Evolutionary conservation across 2,329 filamentous ascomycete species (phyloP), one percentile per base, ranked within the genome.

Genomic region (Venturia aucupariae): DNA sequence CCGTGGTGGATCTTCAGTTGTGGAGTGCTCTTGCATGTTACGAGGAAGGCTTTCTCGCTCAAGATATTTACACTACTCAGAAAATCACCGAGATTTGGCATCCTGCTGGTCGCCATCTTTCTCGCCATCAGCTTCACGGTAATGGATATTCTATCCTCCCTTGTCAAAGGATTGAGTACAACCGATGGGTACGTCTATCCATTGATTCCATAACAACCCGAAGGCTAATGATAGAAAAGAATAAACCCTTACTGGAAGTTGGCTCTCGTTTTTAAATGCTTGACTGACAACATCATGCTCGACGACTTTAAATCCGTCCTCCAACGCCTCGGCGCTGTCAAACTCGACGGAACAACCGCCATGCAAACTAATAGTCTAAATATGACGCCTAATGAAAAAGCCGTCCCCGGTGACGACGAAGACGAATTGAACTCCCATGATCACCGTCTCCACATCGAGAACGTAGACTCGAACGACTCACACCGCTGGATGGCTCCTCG

Each of bases 1-100:
- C 86, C 86, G 0, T 88, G 86, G 86, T 88, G 86, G 86, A 80
- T 88, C 22, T 85, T 86, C 67, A 86, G 85, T 0, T 82, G 81
- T 1, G 69, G 80, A 66, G 83, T 78, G 22, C 76, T 88, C 3
- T 82, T 87, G 71, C 86, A 81, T 76, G 84, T 85, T 54, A 86
- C 87, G 70, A 85, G 83, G 65, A 79, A 77, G 30, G 79, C 83
- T 51, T 88, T 88, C 72, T 81, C 84, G 57, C 82, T 88, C 67
- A 78, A 78, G 1, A 73, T 84, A 35, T 69, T 78, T 55, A 83
- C 87, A 65, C 80, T 88, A 22, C 75, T 87, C 60, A 77, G 78
- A 3, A 81, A 85, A 8, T 86, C 84, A 2, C 86, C 86, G 0
- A 83, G 86, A 3, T 88, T 89, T 67, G 85, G 81, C 17, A 77